These are phyloP conservation scores for Aspergillus sp. DNA, from an alignment of 2,329 filamentous ascomycete species.

Conservation along the genomic window DNA sequence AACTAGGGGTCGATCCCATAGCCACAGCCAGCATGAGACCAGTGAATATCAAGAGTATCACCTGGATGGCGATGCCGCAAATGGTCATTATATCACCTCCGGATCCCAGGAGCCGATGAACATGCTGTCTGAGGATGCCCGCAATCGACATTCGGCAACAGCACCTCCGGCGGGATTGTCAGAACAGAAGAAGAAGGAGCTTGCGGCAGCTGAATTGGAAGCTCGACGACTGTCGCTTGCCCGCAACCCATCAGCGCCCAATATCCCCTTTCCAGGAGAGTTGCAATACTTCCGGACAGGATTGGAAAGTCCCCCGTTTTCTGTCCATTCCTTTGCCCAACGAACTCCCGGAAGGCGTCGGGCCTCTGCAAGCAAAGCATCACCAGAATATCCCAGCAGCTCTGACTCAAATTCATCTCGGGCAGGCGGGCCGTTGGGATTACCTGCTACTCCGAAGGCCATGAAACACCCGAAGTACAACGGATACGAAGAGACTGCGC, in stretches of 20 bases:
- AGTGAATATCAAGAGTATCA: slow-evolving; percentile 11
- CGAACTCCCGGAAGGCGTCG: slow-evolving; percentile 30
- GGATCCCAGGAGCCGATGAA: slow-evolving; percentile 1
- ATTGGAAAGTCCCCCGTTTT: slow-evolving; percentile 44
- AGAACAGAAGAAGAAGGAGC: slow-evolving; percentile 68
- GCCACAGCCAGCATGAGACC: slow-evolving; percentile 30
- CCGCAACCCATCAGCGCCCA: slow-evolving; percentile 72
- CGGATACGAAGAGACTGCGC: slow-evolving; percentile 46
- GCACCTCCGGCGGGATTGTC: slow-evolving; percentile 45
- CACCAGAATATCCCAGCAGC: slow-evolving; percentile 38
- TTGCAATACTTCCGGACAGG: slow-evolving; percentile 40
- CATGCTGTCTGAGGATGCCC: slow-evolving; percentile 19
- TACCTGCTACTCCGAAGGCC: slow-evolving; percentile 87
- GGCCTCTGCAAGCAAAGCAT: slow-evolving; percentile 33
- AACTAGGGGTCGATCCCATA: slow-evolving; percentile 32
- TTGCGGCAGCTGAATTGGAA: slow-evolving; percentile 80
- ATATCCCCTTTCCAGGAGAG: slow-evolving; percentile 72
- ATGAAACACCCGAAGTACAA: slow-evolving; percentile 75
- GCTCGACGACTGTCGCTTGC: slow-evolving; percentile 82
- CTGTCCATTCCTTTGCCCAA: slow-evolving; percentile 30
- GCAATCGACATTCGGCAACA: slow-evolving; percentile 20
- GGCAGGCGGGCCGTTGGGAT: slow-evolving; percentile 60
- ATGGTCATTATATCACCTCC: slow-evolving; percentile 11
- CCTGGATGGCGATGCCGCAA: slow-evolving; percentile 7
- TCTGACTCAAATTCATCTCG: slow-evolving; percentile 41